Evolutionary conservation across 148 eudicot species (phyloP), one percentile per base, ranked within the genome.

Genomic region (Arctostaphylos glauca): DNA sequence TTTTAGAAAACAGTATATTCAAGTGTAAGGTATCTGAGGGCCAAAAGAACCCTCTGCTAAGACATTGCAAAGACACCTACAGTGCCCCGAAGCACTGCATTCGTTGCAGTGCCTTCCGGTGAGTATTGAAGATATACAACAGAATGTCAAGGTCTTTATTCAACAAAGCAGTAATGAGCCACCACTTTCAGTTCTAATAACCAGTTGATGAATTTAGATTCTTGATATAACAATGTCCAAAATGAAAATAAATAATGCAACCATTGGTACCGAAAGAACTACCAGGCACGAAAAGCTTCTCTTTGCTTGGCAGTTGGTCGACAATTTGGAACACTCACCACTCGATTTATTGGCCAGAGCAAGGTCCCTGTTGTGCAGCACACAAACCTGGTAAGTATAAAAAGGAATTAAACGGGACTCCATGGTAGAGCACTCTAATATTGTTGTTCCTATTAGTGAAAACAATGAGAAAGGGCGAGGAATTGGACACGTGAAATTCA

Each of bases 291-390:
- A 62, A 25, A 14, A 9, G 23, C 12, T 19, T 15, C 23, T 55
- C 38, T 56, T 62, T 43, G 23, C 58, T 21, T 48, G 58, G 56
- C 55, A 64, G 56, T 47, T 59, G 19, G 50, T 48, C 59, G 71
- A 60, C 43, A 79, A 79, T 58, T 79, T 60, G 71, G 25, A 79
- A 79, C 68, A 56, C 12, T 3, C 47, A 47, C 55, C 78, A 50
- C 78, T 77, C 16, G 14, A 77, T 77, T 77, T 77, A 77, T 77
- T 77, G 50, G 56, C 72, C 21, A n/a, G 44, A 50, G 59, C 9
- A 80, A 21, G 60, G 71, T 66, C 71, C 47, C 82, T 72, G 47
- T 43, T 66, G 74, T 66, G 82, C 82, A 66, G 82, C 23, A 55
- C 82, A 66, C 58, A 25, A 49, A n/a, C 72, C 56, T 25, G 47